phyloP scores from a whole-genome alignment of 768 basidiomycete genomes.

The Kwoniella newhampshirensis region DNA sequence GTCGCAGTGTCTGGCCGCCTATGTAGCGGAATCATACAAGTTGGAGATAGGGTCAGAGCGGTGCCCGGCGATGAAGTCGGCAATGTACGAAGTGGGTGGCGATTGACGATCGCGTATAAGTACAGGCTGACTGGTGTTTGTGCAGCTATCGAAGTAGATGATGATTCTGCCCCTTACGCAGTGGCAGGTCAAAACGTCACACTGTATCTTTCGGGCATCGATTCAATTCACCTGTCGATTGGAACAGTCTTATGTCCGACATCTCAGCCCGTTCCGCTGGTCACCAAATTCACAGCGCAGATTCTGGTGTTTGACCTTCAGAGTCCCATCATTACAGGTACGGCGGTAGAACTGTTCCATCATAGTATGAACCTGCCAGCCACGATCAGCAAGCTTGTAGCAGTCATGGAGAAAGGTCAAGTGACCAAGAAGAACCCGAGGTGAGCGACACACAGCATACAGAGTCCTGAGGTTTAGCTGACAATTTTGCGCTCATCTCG shows the following conservation, averaged over 20 bases:
- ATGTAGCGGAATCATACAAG: slow-evolving; percentile 83
- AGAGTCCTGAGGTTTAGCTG: background rate
- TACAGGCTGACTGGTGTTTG: background rate
- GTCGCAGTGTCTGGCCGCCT: slow-evolving; percentile 78
- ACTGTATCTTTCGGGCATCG: slow-evolving; percentile 75
- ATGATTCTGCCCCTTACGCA: slow-evolving; percentile 75
- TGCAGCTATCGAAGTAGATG: slow-evolving; percentile 81
- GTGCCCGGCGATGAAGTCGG: slow-evolving; percentile 90
- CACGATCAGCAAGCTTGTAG: slow-evolving; percentile 74
- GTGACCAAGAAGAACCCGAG: slow-evolving; percentile 77
- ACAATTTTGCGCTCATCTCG: background rate
- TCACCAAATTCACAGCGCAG: slow-evolving; percentile 73
- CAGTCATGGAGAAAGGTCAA: slow-evolving; percentile 76
- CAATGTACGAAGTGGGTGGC: slow-evolving; percentile 62
- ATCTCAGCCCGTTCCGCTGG: slow-evolving; percentile 70
- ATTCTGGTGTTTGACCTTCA: slow-evolving; percentile 92
- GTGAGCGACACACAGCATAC: slow-evolving; percentile 55
- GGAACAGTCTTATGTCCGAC: slow-evolving; percentile 86
- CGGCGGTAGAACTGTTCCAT: slow-evolving; percentile 91
- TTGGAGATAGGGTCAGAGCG: slow-evolving; percentile 81
- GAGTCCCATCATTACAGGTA: slow-evolving; percentile 80
- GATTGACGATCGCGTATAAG: background rate
- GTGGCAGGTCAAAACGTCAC: slow-evolving; percentile 88
- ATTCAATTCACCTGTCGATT: slow-evolving; percentile 78
- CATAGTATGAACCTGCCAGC: slow-evolving; percentile 92